Percentiles rank a stretch among this genome's conserved stretches.
These are phyloP conservation scores for Trichoderma brevicompactum DNA, from an alignment of 2,329 filamentous ascomycete species.

Conservation along the genomic window DNA sequence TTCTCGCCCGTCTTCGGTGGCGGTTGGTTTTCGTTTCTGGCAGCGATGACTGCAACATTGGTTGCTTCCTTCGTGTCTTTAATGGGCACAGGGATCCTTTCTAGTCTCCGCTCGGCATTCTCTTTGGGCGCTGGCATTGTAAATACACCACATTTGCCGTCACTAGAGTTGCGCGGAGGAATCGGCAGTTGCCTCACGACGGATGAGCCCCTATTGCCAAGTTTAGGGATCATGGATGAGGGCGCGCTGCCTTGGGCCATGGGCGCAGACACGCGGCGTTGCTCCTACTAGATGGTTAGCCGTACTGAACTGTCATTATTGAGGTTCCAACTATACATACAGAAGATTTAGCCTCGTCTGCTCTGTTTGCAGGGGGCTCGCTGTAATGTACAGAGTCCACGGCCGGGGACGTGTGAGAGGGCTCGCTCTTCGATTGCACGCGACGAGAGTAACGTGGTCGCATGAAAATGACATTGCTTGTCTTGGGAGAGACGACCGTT, in stretches of 20 bases:
- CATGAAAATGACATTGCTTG: conserved; percentile 32
- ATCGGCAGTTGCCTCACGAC: conserved; percentile 26
- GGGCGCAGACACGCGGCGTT: conserved; percentile 39
- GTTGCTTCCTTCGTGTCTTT: not conserved
- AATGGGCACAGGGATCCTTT: not conserved
- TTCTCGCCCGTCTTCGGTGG: conserved; percentile 22
- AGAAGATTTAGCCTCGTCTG: not conserved
- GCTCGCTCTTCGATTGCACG: conserved; percentile 55
- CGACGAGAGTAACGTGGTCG: conserved; percentile 49
- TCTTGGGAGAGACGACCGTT: not conserved
- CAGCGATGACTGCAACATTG: not conserved
- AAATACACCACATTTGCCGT: conserved; percentile 11
- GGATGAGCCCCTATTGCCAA: conserved; percentile 29
- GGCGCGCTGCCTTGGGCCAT: conserved; percentile 28
- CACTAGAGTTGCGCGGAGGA: conserved; percentile 3
- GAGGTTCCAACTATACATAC: conserved; percentile 26
- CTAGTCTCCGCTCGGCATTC: not conserved
- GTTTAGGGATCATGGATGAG: conserved; percentile 37
- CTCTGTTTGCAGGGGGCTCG: not conserved
- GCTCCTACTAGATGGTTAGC: conserved; percentile 13
- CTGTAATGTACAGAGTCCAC: conserved; percentile 30
- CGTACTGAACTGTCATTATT: not conserved
- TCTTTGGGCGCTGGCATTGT: not conserved
- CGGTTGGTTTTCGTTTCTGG: conserved; percentile 30
- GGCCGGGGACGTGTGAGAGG: conserved; percentile 37